phyloP scores from a whole-genome alignment of 1,139 yeast genomes.

The Yamadazyma atmosphaerica region DNA sequence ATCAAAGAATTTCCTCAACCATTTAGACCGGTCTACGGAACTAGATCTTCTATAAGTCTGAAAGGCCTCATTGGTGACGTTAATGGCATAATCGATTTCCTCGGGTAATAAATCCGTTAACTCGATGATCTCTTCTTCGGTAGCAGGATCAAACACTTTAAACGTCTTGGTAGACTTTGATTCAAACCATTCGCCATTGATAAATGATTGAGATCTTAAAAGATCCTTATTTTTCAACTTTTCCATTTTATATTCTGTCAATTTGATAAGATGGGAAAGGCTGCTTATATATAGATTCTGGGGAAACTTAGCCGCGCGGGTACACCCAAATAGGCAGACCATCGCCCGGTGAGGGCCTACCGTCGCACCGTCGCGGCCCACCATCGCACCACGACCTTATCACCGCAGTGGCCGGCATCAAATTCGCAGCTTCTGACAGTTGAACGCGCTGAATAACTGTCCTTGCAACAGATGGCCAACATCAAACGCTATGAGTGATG shows the following conservation, averaged over 20 bases:
- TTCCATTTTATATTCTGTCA: conserved; percentile 1
- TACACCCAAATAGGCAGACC: conserved; percentile 5
- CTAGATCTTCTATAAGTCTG: conserved; percentile 54
- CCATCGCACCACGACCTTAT: too few relatives aligned
- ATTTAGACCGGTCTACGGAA: conserved; percentile 64
- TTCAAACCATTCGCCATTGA: conserved; percentile 72
- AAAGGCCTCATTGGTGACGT: conserved; percentile 62
- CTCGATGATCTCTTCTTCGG: conserved; percentile 54
- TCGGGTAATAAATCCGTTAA: conserved; percentile 58
- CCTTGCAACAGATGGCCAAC: too few relatives aligned
- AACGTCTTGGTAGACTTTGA: conserved; percentile 55
- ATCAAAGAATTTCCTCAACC: conserved; percentile 58
- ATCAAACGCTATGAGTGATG: conserved; percentile 36
- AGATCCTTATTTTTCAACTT: conserved; percentile 54
- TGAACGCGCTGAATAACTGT: too few relatives aligned
- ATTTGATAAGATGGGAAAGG: background rate
- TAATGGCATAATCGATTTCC: conserved; percentile 60
- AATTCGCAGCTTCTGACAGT: too few relatives aligned
- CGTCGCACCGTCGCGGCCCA: too few relatives aligned
- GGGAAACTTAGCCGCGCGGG: conserved; percentile 10
- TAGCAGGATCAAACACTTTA: conserved; percentile 76
- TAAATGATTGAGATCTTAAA: conserved; percentile 55
- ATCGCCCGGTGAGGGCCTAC: too few relatives aligned
- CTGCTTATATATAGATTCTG: conserved; percentile 5
- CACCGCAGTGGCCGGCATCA: too few relatives aligned